These are phyloP conservation scores for Rhodotorula babjevae DNA, from an alignment of 768 basidiomycete genomes.

Conservation along the genomic window DNA sequence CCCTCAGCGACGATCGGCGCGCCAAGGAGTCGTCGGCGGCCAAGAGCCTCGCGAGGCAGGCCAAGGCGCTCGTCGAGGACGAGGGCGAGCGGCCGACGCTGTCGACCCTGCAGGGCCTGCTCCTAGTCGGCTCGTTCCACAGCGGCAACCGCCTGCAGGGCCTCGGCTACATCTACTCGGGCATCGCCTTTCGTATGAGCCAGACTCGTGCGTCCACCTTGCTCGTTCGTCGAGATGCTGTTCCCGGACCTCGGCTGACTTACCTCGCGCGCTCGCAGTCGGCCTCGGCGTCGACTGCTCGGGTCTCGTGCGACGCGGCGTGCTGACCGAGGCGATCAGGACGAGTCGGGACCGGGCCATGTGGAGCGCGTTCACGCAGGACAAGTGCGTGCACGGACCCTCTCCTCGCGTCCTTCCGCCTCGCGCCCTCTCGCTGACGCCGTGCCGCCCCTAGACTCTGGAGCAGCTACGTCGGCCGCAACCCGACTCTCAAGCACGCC, in stretches of 20 bases:
- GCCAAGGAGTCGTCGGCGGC: background rate
- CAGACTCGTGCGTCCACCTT: background rate
- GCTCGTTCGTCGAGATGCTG: no score
- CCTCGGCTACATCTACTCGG: conserved; percentile 17
- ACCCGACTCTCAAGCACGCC: conserved; percentile 1
- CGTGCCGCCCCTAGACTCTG: conserved; percentile 19
- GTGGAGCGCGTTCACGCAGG: conserved; percentile 34
- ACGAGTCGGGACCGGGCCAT: conserved; percentile 26
- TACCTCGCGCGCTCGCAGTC: background rate
- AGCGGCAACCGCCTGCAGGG: conserved; percentile 7
- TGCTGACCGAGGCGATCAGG: conserved; percentile 21
- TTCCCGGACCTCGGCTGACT: background rate
- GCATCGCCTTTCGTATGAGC: conserved; percentile 7
- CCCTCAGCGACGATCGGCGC: conserved; percentile 18
- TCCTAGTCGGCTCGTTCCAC: conserved; percentile 29
- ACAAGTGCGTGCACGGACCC: conserved; percentile 31
- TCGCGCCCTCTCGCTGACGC: background rate
- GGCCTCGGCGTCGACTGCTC: conserved; percentile 36
- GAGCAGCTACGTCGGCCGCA: conserved; percentile 38
- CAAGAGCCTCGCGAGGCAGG: background rate
- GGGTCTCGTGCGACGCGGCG: conserved; percentile 8
- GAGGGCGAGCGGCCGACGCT: conserved; percentile 34
- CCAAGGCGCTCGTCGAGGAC: conserved; percentile 24
- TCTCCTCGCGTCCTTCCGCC: background rate
- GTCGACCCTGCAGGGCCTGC: conserved; percentile 24